Evolutionary conservation across 106 monocot species (phyloP), one percentile per base, ranked within the genome.

Genomic region (Acorus calamus): DNA sequence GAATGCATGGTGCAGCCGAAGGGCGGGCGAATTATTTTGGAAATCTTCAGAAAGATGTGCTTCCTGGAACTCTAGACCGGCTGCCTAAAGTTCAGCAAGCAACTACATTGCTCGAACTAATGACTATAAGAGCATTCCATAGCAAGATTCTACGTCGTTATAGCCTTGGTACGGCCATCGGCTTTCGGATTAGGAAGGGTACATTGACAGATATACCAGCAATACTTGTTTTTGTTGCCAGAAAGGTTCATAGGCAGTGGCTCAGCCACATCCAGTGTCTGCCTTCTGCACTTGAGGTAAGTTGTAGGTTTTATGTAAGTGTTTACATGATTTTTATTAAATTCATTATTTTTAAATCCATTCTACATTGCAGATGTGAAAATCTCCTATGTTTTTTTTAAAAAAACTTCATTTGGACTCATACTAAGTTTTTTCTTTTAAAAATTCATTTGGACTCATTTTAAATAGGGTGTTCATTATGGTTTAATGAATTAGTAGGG

Each of bases 121-220:
- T 98, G 98, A 98, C 92, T 14, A 83, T 87, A 68, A 73, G 98
- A 83, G 98, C 98, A 57, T 98, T 88, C 47, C 98, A 98, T 53
- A 98, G 98, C 85, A 98, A 98, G 69, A 83, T 98, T 7, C 76
- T 98, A 67, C 87, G 92, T 9, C 74, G 98, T 14, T 88, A 71
- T 51, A 98, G 92, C 76, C 82, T 98, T 57, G 87, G 91, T 8
- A 92, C 98, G 56, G 98, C 98, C 8, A 77, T 98, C 63, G 98
- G 98, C 46, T 98, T 88, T 73, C 75, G 98, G 9, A 98, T 98
- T 45, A 83, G 79, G 59, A 66, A 75, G 74, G 98, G 98, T 4
- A 63, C 42, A 53, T 67, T 98, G 57, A 98, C 98, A 11, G 77
- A 87, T 6, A 83, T 78, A 63, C 98, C 98, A 0, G 98, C 98